These are phyloP conservation scores for Microsporum audouinii DNA, from an alignment of 2,329 filamentous ascomycete genomes.

Conservation along the genomic window DNA sequence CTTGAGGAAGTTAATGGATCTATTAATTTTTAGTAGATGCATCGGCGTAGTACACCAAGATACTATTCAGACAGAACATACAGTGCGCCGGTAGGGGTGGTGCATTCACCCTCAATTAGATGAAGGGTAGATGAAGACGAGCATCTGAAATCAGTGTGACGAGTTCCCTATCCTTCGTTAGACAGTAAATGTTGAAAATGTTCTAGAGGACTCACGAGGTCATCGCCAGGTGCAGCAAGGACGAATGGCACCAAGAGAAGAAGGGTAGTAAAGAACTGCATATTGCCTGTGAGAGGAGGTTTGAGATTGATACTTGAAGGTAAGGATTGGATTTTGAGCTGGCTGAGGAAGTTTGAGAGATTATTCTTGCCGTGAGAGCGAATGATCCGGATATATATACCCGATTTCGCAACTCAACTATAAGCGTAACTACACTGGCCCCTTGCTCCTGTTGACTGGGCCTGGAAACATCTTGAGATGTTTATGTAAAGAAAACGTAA, in stretches of 20 bases:
- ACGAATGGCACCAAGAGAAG: conserved; percentile 1
- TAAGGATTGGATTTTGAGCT: not conserved
- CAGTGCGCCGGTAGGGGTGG: not conserved
- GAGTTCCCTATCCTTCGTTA: not conserved
- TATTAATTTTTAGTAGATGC: not conserved
- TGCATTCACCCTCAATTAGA: not conserved
- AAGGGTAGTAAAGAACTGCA: not conserved
- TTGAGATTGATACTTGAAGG: not conserved
- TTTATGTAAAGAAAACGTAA: not conserved
- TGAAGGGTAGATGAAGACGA: not conserved
- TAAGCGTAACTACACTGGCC: too few species aligned
- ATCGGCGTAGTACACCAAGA: not conserved
- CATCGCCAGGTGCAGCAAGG: not conserved
- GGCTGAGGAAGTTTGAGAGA: not conserved
- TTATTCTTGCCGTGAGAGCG: not conserved
- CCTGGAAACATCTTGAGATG: not conserved
- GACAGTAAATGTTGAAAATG: not conserved
- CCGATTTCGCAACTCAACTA: not conserved
- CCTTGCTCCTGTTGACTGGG: not conserved
- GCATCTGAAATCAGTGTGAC: not conserved
- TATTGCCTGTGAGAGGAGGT: not conserved
- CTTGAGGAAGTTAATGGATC: not conserved
- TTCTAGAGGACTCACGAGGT: not conserved
- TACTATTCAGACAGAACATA: not conserved
- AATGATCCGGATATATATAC: not conserved